These are phyloP conservation scores for Orbilia brochopaga DNA, from an alignment of 2,329 filamentous ascomycete genomes.

Conservation along the genomic window DNA sequence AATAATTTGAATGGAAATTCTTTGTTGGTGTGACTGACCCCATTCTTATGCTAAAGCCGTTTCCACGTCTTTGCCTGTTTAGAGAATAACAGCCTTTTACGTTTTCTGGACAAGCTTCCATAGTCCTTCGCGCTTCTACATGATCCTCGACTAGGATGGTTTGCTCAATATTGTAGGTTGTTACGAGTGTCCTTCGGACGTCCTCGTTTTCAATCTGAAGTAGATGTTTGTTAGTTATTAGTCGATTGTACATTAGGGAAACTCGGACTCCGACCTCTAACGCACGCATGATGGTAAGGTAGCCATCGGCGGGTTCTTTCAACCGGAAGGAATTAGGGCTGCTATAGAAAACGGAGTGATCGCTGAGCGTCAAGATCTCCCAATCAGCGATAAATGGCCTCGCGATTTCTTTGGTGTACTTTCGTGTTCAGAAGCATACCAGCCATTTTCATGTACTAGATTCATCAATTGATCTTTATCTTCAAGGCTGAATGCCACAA, in stretches of 20 bases:
- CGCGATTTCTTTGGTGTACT: too few relatives aligned
- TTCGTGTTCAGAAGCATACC: slow-evolving; percentile 10
- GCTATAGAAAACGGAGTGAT: slow-evolving; percentile 70
- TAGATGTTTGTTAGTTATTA: neutral
- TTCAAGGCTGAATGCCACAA: slow-evolving; percentile 77
- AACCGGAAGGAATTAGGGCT: slow-evolving; percentile 65
- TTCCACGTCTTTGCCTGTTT: slow-evolving; percentile 67
- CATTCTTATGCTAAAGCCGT: slow-evolving; percentile 66
- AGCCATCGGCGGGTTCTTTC: slow-evolving; percentile 75
- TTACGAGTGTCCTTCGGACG: slow-evolving; percentile 81
- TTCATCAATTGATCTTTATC: slow-evolving; percentile 73
- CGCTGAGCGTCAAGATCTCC: slow-evolving; percentile 56
- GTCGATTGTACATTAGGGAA: neutral
- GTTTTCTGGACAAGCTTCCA: slow-evolving; percentile 72
- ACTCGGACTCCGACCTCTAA: slow-evolving; percentile 63
- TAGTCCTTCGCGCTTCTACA: slow-evolving; percentile 70
- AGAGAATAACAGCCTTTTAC: slow-evolving; percentile 75
- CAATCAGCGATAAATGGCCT: slow-evolving; percentile 45
- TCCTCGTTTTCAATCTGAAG: slow-evolving; percentile 77
- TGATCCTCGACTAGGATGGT: slow-evolving; percentile 75
- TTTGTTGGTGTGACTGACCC: slow-evolving; percentile 55
- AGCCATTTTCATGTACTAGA: slow-evolving; percentile 67
- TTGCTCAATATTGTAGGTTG: slow-evolving; percentile 82
- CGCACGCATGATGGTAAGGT: slow-evolving; percentile 79
- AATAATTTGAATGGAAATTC: neutral